Percentiles rank a stretch among this genome's conserved stretches.
Conservation (phyloP, 2,329 filamentous ascomycete genomes). For the Helicocarpus griseus region DNA sequence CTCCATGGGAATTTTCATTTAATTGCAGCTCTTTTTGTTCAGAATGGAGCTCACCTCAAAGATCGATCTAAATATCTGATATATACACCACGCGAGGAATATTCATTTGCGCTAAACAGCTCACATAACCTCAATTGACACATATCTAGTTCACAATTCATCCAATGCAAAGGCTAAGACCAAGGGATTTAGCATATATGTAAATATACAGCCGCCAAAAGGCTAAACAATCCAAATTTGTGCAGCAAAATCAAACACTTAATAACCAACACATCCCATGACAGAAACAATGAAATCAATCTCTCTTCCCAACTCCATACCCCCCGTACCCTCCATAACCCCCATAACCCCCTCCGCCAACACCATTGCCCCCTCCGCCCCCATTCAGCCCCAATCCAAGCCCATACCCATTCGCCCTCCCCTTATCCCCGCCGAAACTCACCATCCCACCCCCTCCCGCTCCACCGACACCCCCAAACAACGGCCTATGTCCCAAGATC, state of each 20-base stretch:
- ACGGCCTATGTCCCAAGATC: constrained; percentile 24
- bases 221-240: not conserved
- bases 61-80: no score
- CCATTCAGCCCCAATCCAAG: constrained; percentile 39
- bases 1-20: not conserved
- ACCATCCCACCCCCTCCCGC: not conserved
- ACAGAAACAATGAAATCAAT: constrained; percentile 23
- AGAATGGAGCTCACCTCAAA: no score
- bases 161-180: not conserved
- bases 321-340: constrained; percentile 24
- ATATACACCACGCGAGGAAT: no score
- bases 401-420: constrained; percentile 47
- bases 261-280: not conserved
- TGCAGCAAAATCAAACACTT: not conserved
- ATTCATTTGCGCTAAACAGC: no score
- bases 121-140: not conserved
- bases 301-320: constrained; percentile 32
- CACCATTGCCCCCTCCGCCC: constrained; percentile 18
- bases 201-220: not conserved
- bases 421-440: constrained; percentile 39
- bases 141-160: not conserved
- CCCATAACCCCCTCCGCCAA: constrained; percentile 9
- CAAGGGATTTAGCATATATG: not conserved
- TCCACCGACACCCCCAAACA: not conserved
- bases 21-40: not conserved